Percentiles rank a stretch among this genome's conserved stretches.
phyloP scores from a whole-genome alignment of 108 stramenopile genomes.

The Parmales sp. region DNA sequence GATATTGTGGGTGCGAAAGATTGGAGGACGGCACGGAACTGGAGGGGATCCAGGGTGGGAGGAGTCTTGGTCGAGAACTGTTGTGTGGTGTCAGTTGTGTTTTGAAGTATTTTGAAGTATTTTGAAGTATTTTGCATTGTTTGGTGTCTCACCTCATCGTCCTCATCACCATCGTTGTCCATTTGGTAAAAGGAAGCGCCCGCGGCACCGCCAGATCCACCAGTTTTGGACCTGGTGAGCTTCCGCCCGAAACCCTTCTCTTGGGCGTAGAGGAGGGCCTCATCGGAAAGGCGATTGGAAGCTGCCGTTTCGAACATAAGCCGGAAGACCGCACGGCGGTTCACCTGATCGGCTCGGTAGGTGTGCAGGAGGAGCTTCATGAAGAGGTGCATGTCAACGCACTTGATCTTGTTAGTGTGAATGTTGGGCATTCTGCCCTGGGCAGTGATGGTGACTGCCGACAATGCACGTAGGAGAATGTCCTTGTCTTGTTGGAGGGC shows the following conservation, averaged over 20 bases:
- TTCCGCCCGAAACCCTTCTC: slow-evolving; percentile 7
- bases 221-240: neutral
- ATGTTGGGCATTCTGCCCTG: neutral
- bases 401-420: neutral
- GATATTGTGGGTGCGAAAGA: neutral
- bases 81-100: too few relatives aligned
- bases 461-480: neutral
- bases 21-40: neutral
- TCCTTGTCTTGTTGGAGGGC: slow-evolving; percentile 2
- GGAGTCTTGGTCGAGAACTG: neutral
- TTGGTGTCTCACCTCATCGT: slow-evolving; percentile 3
- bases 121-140: too few relatives aligned
- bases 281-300: neutral
- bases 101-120: too few relatives aligned
- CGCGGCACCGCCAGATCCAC: neutral
- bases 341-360: slow-evolving; percentile 18
- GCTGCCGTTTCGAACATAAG: slow-evolving; percentile 25
- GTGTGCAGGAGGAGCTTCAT: slow-evolving; percentile 4
- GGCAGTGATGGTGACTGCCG: neutral
- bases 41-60: neutral
- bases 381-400: slow-evolving; percentile 2
- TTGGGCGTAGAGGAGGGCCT: slow-evolving; percentile 1
- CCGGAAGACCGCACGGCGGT: slow-evolving; percentile 16
- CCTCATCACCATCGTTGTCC: neutral
- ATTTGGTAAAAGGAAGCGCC: neutral